Evolutionary conservation across 306 rosid species (phyloP).

Genomic region (Corylus americana): DNA sequence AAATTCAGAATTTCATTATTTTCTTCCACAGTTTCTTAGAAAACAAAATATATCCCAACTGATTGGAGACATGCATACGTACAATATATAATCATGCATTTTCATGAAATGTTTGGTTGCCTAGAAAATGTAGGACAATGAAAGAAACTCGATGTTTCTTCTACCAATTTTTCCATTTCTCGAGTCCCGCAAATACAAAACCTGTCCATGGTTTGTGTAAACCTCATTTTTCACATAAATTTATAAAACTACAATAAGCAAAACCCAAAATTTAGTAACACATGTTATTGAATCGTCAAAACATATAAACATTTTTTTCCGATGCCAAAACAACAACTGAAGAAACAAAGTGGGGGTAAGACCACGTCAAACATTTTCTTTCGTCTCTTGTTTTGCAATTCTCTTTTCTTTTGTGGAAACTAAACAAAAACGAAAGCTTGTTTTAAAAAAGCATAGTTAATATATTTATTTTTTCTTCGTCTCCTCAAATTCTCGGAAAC

Average conservation of each 20-base stretch:
- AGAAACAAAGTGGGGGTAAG: not conserved
- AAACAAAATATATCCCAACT: not conserved
- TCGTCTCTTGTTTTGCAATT: not conserved
- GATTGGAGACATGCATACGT: not conserved
- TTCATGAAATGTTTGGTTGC: not conserved
- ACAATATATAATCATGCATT: not conserved
- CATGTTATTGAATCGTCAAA: not conserved
- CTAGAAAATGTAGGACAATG: not conserved
- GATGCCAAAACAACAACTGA: not conserved
- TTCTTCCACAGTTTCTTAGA: not conserved
- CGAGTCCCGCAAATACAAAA: not conserved
- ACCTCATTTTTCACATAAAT: not conserved
- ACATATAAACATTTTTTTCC: not conserved
- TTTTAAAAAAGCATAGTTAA: not conserved
- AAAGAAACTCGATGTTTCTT: constrained; percentile 17
- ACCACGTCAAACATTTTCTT: too few relatives aligned
- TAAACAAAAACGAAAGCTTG: constrained; percentile 3
- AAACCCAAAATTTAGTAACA: not conserved
- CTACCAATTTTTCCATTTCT: not conserved
- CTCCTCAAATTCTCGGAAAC: constrained; percentile 21
- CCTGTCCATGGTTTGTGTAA: not conserved
- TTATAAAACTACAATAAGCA: not conserved
- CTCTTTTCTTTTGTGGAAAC: not conserved
- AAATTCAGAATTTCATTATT: not conserved
- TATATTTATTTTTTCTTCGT: not conserved